phyloP scores from a whole-genome alignment of 192 early-diverging fungal species.

The Coemansia sp. region DNA sequence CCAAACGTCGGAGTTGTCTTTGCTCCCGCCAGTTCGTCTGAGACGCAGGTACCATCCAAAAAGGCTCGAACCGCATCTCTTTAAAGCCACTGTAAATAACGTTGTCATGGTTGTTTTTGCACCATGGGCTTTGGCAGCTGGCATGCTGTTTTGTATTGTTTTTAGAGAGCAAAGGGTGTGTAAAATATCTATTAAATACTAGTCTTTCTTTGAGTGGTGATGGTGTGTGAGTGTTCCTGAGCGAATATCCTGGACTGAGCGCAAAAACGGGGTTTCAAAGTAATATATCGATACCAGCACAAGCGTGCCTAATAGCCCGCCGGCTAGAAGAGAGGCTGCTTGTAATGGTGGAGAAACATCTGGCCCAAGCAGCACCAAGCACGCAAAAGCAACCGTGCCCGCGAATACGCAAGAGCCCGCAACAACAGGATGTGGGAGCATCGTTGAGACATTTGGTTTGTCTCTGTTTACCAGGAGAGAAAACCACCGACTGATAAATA shows the following conservation, averaged over 20 bases:
- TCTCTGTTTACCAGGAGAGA: not conserved
- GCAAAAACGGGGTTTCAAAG: conserved; percentile 36
- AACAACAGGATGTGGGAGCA: conserved; percentile 37
- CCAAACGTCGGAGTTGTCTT: not conserved
- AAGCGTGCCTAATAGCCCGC: conserved; percentile 13
- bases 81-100: conserved; percentile 7
- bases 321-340: conserved; percentile 13
- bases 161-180: not conserved
- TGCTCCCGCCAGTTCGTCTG: conserved; percentile 13
- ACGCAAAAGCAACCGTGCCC: conserved; percentile 5
- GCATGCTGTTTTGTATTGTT: not conserved
- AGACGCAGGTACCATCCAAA: conserved; percentile 38
- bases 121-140: too few relatives aligned
- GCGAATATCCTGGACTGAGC: conserved; percentile 18
- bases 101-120: not conserved
- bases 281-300: conserved; percentile 31
- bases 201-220: conserved; percentile 2
- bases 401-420: conserved; percentile 20
- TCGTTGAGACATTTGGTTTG: conserved; percentile 13
- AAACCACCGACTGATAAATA: conserved; percentile 67
- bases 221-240: conserved; percentile 9
- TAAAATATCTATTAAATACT: too few relatives aligned
- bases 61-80: conserved; percentile 48
- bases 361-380: not conserved
- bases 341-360: conserved; percentile 1